Conservation (phyloP, 441 rosid genomes). For the Dalechampia spathulata region DNA sequence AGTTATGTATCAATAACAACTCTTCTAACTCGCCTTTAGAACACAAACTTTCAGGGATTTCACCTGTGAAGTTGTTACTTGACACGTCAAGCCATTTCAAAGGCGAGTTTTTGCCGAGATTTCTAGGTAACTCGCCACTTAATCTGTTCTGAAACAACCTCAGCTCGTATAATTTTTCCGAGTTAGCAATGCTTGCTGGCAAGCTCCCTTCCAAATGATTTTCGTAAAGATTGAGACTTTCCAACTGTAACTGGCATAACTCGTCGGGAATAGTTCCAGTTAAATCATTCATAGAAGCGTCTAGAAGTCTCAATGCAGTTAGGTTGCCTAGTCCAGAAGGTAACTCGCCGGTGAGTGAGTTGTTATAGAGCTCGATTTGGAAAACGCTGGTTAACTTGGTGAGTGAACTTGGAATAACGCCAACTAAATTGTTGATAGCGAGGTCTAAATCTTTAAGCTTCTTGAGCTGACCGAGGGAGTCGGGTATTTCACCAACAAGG, state of each 20-base stretch:
- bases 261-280: constrained; percentile 70
- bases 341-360: constrained; percentile 71
- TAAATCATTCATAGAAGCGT: constrained; percentile 76
- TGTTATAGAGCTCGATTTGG: constrained; percentile 91
- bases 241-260: constrained; percentile 54
- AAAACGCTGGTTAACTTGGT: constrained; percentile 47
- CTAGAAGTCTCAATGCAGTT: constrained; percentile 56
- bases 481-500: constrained; percentile 71
- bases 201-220: constrained; percentile 57
- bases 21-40: constrained; percentile 62
- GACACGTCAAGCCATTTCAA: constrained; percentile 73
- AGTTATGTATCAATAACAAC: constrained; percentile 55
- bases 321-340: constrained; percentile 56
- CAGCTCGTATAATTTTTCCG: constrained; percentile 70
- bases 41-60: constrained; percentile 57
- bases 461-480: constrained; percentile 61
- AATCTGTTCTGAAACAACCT: constrained; percentile 59
- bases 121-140: constrained; percentile 55
- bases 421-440: constrained; percentile 60
- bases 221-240: constrained; percentile 79
- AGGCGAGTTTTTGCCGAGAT: constrained; percentile 71
- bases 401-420: constrained; percentile 62
- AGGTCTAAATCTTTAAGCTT: constrained; percentile 76
- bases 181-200: constrained; percentile 52
- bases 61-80: constrained; percentile 55